phyloP scores from a whole-genome alignment of 306 rosid genomes.

The Gastrolobium villosum region DNA sequence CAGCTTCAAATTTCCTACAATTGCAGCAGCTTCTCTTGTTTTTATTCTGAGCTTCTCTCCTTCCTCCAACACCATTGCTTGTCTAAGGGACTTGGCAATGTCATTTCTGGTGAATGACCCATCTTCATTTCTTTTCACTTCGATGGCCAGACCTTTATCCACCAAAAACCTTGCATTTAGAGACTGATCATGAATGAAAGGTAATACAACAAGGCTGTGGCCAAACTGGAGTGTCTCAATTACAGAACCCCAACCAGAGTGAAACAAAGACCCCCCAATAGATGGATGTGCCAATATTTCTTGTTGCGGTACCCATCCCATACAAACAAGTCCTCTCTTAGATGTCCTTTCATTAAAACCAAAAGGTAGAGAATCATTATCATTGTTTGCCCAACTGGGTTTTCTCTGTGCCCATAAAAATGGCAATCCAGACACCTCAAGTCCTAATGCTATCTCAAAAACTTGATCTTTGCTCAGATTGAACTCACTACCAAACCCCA shows the following conservation, averaged over 20 bases:
- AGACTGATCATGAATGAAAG: conserved; percentile 54
- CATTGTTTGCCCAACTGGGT: conserved; percentile 47
- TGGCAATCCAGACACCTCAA: conserved; percentile 55
- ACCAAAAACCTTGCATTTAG: conserved; percentile 56
- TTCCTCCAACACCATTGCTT: conserved; percentile 54
- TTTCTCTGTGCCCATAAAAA: conserved; percentile 59
- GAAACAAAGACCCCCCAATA: conserved; percentile 61
- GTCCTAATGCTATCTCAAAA: conserved; percentile 57
- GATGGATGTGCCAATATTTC: conserved; percentile 55
- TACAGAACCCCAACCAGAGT: conserved; percentile 59
- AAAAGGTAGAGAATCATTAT: conserved; percentile 37
- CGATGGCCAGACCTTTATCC: conserved; percentile 54
- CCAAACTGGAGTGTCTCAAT: conserved; percentile 60
- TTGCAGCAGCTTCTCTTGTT: conserved; percentile 44
- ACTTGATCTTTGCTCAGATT: conserved; percentile 52
- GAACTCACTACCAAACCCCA: conserved; percentile 62
- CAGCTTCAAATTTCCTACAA: conserved; percentile 44
- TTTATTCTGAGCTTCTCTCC: conserved; percentile 48
- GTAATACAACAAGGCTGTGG: conserved; percentile 54
- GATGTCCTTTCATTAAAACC: conserved; percentile 49
- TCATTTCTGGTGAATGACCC: conserved; percentile 54
- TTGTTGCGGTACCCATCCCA: conserved; percentile 58
- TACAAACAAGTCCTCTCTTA: conserved; percentile 42
- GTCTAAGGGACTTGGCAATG: conserved; percentile 48
- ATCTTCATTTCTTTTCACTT: conserved; percentile 52